These are phyloP conservation scores for Glycine latifolia DNA, from an alignment of 306 rosid species.

Conservation along the genomic window DNA sequence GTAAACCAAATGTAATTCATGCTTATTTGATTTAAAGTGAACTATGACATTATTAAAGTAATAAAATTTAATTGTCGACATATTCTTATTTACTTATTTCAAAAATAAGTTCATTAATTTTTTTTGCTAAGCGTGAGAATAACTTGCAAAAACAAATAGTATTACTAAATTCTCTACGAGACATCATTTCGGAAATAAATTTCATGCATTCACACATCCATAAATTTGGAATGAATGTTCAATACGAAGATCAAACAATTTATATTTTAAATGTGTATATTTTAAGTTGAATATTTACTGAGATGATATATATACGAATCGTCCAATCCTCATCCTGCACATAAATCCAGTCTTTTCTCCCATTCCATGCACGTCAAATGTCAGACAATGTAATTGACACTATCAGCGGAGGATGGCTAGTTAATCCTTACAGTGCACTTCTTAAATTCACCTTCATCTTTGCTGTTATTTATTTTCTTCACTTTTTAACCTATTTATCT, in stretches of 20 bases:
- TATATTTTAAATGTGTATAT: too few species aligned
- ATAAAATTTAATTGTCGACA: too few species aligned
- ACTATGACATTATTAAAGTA: too few species aligned
- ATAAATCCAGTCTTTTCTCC: background rate
- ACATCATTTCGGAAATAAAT: too few species aligned
- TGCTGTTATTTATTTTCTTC: constrained; percentile 27
- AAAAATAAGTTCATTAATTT: too few species aligned
- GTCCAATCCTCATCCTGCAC: background rate
- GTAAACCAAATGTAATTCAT: too few species aligned
- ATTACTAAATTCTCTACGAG: background rate
- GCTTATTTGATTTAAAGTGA: too few species aligned
- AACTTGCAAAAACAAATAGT: too few species aligned
- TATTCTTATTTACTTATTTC: too few species aligned
- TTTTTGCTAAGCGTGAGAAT: too few species aligned
- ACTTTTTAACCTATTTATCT: background rate
- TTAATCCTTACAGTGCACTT: constrained; percentile 16
- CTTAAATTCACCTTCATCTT: constrained; percentile 43
- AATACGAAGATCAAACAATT: too few species aligned
- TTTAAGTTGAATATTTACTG: background rate
- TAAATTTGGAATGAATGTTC: background rate
- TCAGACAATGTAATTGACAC: background rate
- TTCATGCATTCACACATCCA: too few species aligned
- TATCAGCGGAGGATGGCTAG: constrained; percentile 11
- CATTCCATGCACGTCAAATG: constrained; percentile 6
- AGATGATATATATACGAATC: background rate